Conservation (phyloP, 129 eudicot genomes). For the Kitagawia praeruptora region DNA sequence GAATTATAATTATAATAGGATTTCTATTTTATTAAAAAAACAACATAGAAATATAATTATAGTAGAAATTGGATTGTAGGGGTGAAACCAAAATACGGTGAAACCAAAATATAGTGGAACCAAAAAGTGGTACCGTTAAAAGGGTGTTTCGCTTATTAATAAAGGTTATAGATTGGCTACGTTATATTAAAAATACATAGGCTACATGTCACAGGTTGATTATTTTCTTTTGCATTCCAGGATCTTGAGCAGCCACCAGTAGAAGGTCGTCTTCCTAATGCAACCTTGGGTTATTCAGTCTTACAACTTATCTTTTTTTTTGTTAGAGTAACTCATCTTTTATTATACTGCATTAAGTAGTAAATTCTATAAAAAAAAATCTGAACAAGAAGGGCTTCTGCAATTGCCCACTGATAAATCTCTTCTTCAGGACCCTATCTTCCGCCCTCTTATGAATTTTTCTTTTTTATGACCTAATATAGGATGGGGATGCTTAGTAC, state of each 20-base stretch:
- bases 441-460: conserved; percentile 49
- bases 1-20: no score
- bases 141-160: no score
- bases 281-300: conserved; percentile 51
- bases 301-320: neutral
- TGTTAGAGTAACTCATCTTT: no score
- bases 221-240: conserved; percentile 17
- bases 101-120: no score
- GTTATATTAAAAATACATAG: no score
- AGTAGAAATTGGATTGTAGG: no score
- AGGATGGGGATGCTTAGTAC: conserved; percentile 73
- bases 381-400: conserved; percentile 50
- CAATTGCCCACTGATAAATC: conserved; percentile 82
- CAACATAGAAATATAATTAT: no score
- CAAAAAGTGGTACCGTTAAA: no score
- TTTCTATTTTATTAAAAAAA: no score
- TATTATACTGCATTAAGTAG: neutral
- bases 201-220: neutral
- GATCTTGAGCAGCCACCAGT: conserved; percentile 56
- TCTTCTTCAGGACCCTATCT: conserved; percentile 53
- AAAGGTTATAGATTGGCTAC: neutral
- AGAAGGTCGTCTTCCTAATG: conserved; percentile 94
- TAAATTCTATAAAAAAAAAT: neutral
- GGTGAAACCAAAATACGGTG: no score
- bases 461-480: neutral